Base-by-base conservation (phyloP, 176 grass and related monocot genomes). In the Carex kokanica region DNA sequence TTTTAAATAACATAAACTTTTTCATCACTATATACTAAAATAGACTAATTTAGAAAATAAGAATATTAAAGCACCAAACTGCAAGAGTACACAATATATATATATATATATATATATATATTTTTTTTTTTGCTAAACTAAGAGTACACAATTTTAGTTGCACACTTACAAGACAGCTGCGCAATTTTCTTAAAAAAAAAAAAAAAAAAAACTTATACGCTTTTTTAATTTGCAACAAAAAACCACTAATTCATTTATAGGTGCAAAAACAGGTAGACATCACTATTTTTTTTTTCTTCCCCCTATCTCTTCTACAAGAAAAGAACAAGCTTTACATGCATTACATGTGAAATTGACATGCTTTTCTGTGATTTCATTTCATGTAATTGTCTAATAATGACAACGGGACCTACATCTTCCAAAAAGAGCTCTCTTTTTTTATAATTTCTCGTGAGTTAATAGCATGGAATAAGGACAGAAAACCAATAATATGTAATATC, bases 251-350 rank as follows among this genome's bases (percentile, higher is more conserved):
- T 66, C 23, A 45, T 5, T 74, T 62, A 32, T 68, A n/a, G 17
- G 59, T 55, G 15, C 21, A 8, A 32, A 20, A 78, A 17, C 85
- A 38, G 85, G 63, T 86, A 63, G 72, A 52, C 31, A 59, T 54
- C 81, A 78, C 67, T 8, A 8, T 79, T 61, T 72, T 77, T 62
- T n/a, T 79, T 61, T 72, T 77, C 57, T 67, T 56, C 62, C 57
- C 57, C 62, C 78, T 79, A 60, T 83, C 43, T 60, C 45, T 84
- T 71, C 55, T 78, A 54, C 74, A 89, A 79, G 73, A 91, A 86
- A 82, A 51, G 23, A 72, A 84, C 83, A 86, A 82, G 61, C 81
- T 91, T 90, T 86, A 88, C 80, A 84, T 86, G 88, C 57, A 57
- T 34, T 8, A 15, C 82, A 84, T 84, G 82, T 84, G 82, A 73